Evolutionary conservation across 1,284 basidiomycete species (phyloP).

Genomic region (Gymnopus androsaceus): DNA sequence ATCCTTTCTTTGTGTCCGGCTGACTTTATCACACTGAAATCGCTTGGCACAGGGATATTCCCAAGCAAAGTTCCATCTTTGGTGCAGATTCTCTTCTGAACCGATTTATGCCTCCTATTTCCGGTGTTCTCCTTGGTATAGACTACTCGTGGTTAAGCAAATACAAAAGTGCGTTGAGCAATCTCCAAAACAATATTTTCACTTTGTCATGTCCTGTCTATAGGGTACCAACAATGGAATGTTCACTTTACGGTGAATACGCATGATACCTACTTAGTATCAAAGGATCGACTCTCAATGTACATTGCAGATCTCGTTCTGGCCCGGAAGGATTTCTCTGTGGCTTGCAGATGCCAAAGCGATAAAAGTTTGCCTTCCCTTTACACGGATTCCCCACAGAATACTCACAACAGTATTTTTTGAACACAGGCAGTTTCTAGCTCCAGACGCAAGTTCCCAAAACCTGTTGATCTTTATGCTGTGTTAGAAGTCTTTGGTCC

Average conservation of each 20-base stretch:
- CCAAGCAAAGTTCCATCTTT: background rate
- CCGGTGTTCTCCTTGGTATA: background rate
- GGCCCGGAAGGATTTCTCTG: too few species aligned
- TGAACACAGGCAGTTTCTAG: background rate
- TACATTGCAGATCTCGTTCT: background rate
- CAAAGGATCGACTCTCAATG: background rate
- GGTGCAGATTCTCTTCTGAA: background rate
- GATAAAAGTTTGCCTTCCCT: background rate
- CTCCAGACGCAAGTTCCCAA: background rate
- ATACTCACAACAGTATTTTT: background rate
- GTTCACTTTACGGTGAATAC: background rate
- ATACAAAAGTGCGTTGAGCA: background rate
- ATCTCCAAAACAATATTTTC: too few species aligned
- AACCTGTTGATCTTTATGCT: background rate
- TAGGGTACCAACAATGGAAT: background rate
- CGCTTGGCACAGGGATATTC: too few species aligned
- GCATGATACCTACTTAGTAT: background rate
- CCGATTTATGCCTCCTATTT: background rate
- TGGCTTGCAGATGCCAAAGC: background rate
- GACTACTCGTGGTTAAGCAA: background rate
- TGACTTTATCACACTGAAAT: too few species aligned
- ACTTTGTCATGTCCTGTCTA: background rate
- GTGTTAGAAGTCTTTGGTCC: background rate
- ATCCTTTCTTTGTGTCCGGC: too few species aligned
- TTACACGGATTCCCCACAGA: background rate